These are phyloP conservation scores for Athelia psychrophila DNA, from an alignment of 1,284 basidiomycete genomes.

Conservation along the genomic window DNA sequence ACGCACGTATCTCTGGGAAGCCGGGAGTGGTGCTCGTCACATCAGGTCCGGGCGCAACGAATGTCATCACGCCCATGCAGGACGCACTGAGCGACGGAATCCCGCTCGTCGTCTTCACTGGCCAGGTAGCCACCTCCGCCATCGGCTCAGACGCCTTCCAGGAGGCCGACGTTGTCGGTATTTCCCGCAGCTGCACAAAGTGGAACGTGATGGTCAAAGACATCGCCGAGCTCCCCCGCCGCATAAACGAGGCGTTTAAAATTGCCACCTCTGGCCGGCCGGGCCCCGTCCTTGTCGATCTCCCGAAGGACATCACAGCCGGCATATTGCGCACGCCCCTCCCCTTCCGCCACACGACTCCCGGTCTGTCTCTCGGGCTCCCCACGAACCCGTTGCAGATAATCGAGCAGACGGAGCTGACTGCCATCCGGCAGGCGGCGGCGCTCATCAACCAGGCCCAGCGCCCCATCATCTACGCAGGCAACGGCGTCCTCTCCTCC, in stretches of 20 bases:
- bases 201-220: constrained; percentile 99
- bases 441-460: constrained; percentile 90
- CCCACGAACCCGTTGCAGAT: constrained; percentile 73
- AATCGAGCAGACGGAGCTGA: constrained; percentile 58
- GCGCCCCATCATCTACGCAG: constrained; percentile 92
- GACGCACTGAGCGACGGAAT: constrained; percentile 95
- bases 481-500: constrained; percentile 86
- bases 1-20: constrained; percentile 96
- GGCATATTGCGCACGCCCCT: constrained; percentile 85
- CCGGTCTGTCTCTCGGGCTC: constrained; percentile 76
- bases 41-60: constrained; percentile 96
- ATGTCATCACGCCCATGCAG: constrained; percentile 97
- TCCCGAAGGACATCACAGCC: constrained; percentile 98
- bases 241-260: constrained; percentile 99
- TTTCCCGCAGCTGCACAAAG: constrained; percentile 96
- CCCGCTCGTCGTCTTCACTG: constrained; percentile 93
- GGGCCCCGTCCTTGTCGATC: constrained; percentile 95
- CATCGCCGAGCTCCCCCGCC: constrained; percentile 88
- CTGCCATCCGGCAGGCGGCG: constrained; percentile 81
- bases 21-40: constrained; percentile 98
- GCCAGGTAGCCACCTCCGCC: constrained; percentile 97
- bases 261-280: constrained; percentile 97
- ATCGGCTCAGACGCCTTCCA: constrained; percentile 99
- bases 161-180: constrained; percentile 96
- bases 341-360: constrained; percentile 86